Base-by-base conservation (phyloP, 805 yeast species). In the Huiozyma sinensis region DNA sequence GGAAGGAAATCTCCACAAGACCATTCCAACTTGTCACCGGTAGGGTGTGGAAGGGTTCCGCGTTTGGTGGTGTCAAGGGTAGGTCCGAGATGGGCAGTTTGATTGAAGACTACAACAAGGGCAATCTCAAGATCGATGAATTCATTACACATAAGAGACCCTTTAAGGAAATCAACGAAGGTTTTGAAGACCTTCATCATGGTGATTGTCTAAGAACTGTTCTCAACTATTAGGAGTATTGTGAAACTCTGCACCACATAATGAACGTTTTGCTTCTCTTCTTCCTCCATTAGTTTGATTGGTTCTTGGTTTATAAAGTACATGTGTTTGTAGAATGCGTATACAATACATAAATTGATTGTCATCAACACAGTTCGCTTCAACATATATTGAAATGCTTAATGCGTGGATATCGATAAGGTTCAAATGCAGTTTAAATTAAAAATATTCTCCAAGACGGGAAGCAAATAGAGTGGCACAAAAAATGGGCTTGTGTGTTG, bases 21-120 rank as follows among this genome's bases (percentile, higher is more conserved):
- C 98, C 99, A 49, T 92, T 92, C 85, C 97, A 90, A 73, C 78
- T 92, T 66, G 97, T 92, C 52, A 92, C 97, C 36, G 99, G 99
- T 56, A 82, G 98, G 70, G 95, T 85, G 43, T 90, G 98, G 97
- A 84, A 78, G 66, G 99, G 99, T 57, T 86, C 95, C 60, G 99
- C 99, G n/a, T 92, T 87, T 57, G 99, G 99, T 59, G 98, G 97
- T 65, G 88, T 92, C 61, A 92, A 92, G 71, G 97, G 98, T 63
- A 83, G 97, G 72, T 64, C 95, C 36, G 96, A 92, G 71, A 76
- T 92, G 72, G 97, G 95, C 41, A 86, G 79, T 17, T 73, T 89
- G 46, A 95, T 92, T 46, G 81, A 86, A 47, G 89, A 83, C 64
- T 90, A 90, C 68, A 66, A 84, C 71, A 66, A 68, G 38, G 95